Base-by-base conservation (phyloP, 352 stramenopile genomes). In the Globisporangium splendens region DNA sequence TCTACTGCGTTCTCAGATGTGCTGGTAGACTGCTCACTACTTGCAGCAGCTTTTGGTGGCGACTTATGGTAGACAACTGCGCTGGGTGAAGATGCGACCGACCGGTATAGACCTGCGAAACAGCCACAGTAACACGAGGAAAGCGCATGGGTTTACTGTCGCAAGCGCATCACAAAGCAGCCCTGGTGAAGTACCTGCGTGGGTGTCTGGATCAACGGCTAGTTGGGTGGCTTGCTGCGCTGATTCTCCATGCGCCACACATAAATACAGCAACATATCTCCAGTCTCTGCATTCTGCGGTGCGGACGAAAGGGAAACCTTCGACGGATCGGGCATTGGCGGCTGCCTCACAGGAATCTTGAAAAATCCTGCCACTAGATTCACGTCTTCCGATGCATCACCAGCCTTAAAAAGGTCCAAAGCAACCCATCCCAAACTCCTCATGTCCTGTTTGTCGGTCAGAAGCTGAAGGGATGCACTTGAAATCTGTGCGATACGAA, bases 401-500 rank as follows among this genome's bases (percentile, higher is more conserved):
- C 39, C 38, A 3, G 33, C 13, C 21, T 46, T 56, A 49, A 87
- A 87, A 0, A 83, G 41, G 1, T 73, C 59, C 20, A 82, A 58
- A 0, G 50, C 66, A 43, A 66, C 77, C 77, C 77, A 85, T 17
- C 73, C 77, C 31, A 85, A 48, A 43, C 55, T 79, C n/a, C 46
- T 68, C 39, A 64, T 18, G 39, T 41, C 43, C 46, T 52, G 61
- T 31, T 65, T 35, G 5, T 35, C 28, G 28, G 28, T 8, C 10
- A 8, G 5, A 35, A 8, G 28, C 28, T 35, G 28, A 35, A 4
- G 41, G 6, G 44, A 31, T 6, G 63, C 13, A 8, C 46, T 66
- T 15, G 69, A 53, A 21, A 79, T 58, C 72, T 85, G 55, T 11
- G 20, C 18, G 44, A 18, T 41, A 4, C 13, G 2, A 33, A 46